Evolutionary conservation across 2,329 filamentous ascomycete genomes (phyloP).

Genomic region (Ceratocystis albifundus): DNA sequence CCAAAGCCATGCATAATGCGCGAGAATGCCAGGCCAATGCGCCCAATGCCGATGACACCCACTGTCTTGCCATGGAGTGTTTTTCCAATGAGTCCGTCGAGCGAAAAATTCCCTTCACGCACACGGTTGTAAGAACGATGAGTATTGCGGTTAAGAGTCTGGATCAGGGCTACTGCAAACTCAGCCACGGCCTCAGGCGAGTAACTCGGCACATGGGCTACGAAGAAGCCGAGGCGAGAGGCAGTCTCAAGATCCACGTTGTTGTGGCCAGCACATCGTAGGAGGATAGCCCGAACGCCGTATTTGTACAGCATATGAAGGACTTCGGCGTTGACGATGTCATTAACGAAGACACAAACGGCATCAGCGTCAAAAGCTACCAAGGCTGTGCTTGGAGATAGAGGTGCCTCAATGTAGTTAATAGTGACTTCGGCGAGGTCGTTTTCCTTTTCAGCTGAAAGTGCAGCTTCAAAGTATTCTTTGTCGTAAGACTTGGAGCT

Average conservation of each 20-base stretch:
- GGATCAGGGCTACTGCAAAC: conserved; percentile 55
- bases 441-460: conserved; percentile 28
- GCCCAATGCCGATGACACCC: conserved; percentile 53
- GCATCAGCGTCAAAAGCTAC: conserved; percentile 44
- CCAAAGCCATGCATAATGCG: conserved; percentile 54
- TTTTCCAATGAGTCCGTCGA: conserved; percentile 50
- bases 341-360: conserved; percentile 59
- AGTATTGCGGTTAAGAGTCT: conserved; percentile 56
- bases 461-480: conserved; percentile 39
- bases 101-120: conserved; percentile 55
- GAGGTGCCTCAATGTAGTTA: conserved; percentile 46
- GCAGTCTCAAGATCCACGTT: conserved; percentile 51
- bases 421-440: conserved; percentile 36
- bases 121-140: conserved; percentile 58
- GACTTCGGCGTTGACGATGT: conserved; percentile 42
- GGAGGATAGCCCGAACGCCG: conserved; percentile 47
- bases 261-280: conserved; percentile 59
- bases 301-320: conserved; percentile 38
- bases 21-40: conserved; percentile 51
- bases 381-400: conserved; percentile 44
- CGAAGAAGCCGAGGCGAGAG: conserved; percentile 43
- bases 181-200: conserved; percentile 59
- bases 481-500: conserved; percentile 54
- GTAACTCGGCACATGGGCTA: conserved; percentile 57
- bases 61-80: conserved; percentile 55